These are phyloP conservation scores for Hypericum perforatum DNA, from an alignment of 345 rosid genomes.

Conservation along the genomic window DNA sequence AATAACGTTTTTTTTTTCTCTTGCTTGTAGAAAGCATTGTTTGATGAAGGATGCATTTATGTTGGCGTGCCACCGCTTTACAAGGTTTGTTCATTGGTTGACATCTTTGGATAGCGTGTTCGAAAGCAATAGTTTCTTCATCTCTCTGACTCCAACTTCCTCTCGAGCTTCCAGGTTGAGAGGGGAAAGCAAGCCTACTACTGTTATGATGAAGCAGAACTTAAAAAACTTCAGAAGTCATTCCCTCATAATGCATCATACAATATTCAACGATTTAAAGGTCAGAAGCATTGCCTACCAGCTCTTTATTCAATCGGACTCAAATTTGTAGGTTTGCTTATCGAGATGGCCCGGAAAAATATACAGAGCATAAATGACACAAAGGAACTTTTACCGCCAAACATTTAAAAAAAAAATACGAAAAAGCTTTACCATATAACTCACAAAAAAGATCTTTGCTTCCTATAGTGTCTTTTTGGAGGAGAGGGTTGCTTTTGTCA, in stretches of 20 bases:
- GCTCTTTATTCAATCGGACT: neutral
- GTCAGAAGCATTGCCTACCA: slow-evolving; percentile 22
- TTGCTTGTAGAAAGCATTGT: slow-evolving; percentile 65
- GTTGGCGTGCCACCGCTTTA: slow-evolving; percentile 98
- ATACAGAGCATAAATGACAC: too few relatives aligned
- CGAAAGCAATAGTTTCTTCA: neutral
- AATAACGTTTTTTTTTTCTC: slow-evolving; percentile 9
- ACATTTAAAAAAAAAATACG: too few relatives aligned
- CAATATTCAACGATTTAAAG: slow-evolving; percentile 94
- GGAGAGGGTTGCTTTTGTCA: too few relatives aligned
- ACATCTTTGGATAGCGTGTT: neutral
- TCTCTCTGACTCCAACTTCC: slow-evolving; percentile 1
- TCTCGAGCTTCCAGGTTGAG: slow-evolving; percentile 55
- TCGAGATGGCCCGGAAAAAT: too few relatives aligned
- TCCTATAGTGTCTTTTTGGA: too few relatives aligned
- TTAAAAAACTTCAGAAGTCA: slow-evolving; percentile 39
- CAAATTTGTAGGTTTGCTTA: too few relatives aligned
- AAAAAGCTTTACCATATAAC: too few relatives aligned
- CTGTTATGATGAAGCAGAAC: slow-evolving; percentile 74
- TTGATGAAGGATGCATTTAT: slow-evolving; percentile 85
- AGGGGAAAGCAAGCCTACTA: slow-evolving; percentile 72
- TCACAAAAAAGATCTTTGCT: too few relatives aligned
- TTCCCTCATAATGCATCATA: slow-evolving; percentile 85
- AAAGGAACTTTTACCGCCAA: too few relatives aligned
- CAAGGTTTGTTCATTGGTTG: slow-evolving; percentile 42